A percentile compares a stretch with the other conserved stretches of the same genome.
phyloP scores from a whole-genome alignment of 169 alveolate species.

The Cryptosporidium felis region DNA sequence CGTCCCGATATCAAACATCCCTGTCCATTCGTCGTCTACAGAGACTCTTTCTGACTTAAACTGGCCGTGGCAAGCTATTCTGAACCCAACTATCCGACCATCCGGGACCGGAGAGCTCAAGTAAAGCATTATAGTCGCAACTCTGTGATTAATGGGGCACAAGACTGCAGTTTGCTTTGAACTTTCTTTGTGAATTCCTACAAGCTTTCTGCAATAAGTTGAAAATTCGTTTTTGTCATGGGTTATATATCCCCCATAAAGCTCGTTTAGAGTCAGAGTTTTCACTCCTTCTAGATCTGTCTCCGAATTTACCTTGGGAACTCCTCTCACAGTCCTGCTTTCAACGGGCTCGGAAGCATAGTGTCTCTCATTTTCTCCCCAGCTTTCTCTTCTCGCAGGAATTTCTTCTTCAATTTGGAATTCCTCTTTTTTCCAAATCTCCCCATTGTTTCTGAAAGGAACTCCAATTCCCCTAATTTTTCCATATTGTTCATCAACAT shows the following conservation, averaged over 20 bases:
- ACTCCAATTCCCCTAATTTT: slow-evolving; percentile 15
- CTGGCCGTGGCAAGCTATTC: slow-evolving; percentile 29
- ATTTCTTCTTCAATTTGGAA: background rate
- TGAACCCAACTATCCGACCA: slow-evolving; percentile 9
- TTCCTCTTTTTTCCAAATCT: background rate
- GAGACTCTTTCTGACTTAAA: slow-evolving; percentile 1
- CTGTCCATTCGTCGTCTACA: slow-evolving; percentile 52
- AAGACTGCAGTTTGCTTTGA: slow-evolving; percentile 21
- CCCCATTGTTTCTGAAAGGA: background rate
- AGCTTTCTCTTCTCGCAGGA: background rate
- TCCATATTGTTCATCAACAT: slow-evolving; percentile 1
- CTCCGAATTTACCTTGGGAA: slow-evolving; percentile 26
- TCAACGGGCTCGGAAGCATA: slow-evolving; percentile 49
- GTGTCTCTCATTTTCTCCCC: background rate
- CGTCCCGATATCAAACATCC: slow-evolving; percentile 42
- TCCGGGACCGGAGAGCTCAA: slow-evolving; percentile 3
- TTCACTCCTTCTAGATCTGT: background rate
- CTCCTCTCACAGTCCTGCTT: slow-evolving; percentile 48
- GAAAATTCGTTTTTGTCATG: slow-evolving; percentile 32
- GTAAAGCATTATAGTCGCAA: slow-evolving; percentile 22
- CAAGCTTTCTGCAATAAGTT: slow-evolving; percentile 32
- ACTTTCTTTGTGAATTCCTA: slow-evolving; percentile 8
- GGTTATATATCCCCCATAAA: slow-evolving; percentile 20
- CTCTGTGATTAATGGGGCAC: slow-evolving; percentile 33
- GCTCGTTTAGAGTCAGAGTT: slow-evolving; percentile 27